phyloP scores from a whole-genome alignment of 164 flowering plant species.

The Magnolia sinica region DNA sequence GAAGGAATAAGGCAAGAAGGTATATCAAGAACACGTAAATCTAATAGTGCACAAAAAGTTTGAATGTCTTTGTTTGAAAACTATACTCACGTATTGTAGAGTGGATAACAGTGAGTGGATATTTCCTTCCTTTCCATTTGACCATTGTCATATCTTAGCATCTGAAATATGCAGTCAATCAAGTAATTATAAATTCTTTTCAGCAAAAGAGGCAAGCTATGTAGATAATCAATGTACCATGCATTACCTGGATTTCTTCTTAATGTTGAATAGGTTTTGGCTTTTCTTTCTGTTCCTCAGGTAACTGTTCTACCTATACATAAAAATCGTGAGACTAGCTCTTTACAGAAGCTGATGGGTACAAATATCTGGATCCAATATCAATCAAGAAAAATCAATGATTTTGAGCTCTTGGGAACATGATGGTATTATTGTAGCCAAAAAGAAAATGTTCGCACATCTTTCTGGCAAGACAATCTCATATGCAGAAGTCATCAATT shows the following conservation, averaged over 20 bases:
- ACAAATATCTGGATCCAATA: neutral
- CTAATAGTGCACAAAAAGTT: neutral
- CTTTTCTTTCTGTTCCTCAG: conserved; percentile 29
- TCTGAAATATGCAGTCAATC: conserved; percentile 53
- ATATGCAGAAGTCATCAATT: neutral
- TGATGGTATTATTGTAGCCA: neutral
- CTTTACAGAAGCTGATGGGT: neutral
- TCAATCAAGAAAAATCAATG: neutral
- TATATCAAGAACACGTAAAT: neutral
- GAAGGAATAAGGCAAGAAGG: neutral
- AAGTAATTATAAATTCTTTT: neutral
- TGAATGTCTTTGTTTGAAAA: neutral
- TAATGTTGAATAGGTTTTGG: conserved; percentile 22
- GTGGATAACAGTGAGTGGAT: conserved; percentile 86
- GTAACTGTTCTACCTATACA: conserved; percentile 50
- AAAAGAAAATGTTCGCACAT: neutral
- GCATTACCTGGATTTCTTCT: conserved; percentile 53
- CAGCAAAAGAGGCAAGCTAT: neutral
- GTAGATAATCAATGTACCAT: neutral
- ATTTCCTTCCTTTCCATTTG: conserved; percentile 75
- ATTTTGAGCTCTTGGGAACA: neutral
- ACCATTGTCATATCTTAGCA: conserved; percentile 67
- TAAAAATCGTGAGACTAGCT: conserved; percentile 6
- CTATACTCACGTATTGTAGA: conserved; percentile 67
- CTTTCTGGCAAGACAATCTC: neutral